phyloP scores from a whole-genome alignment of 1,139 yeast genomes.

The Zygoascus hellenicus region DNA sequence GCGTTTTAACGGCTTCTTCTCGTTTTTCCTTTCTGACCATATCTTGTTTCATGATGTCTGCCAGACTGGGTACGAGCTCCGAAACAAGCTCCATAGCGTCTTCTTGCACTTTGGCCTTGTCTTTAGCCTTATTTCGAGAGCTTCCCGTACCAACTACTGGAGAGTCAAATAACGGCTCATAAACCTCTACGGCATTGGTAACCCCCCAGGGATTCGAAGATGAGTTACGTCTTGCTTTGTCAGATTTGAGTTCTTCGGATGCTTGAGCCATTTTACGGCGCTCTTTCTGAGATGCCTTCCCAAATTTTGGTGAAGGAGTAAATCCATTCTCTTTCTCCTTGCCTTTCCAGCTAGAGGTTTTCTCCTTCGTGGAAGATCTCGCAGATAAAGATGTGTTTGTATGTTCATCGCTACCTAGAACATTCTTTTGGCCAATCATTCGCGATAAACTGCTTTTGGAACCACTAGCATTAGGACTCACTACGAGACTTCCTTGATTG shows the following conservation, averaged over 20 bases:
- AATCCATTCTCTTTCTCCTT: slow-evolving; percentile 10
- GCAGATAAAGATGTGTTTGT: too few species aligned
- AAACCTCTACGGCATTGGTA: not conserved
- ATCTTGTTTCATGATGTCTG: slow-evolving; percentile 42
- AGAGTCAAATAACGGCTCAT: not conserved
- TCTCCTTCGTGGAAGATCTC: too few species aligned
- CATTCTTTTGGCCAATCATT: too few species aligned
- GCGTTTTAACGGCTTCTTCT: slow-evolving; percentile 37
- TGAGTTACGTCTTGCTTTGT: slow-evolving; percentile 18
- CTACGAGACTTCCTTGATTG: too few species aligned
- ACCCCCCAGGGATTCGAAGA: slow-evolving; percentile 4
- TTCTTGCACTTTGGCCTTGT: not conserved
- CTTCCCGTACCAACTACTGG: not conserved
- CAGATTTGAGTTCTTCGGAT: slow-evolving; percentile 2
- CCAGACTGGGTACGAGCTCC: slow-evolving; percentile 17
- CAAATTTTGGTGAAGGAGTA: not conserved
- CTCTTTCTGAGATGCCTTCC: slow-evolving; percentile 47
- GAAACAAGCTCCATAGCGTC: not conserved
- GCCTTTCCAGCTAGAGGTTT: not conserved
- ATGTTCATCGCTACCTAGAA: too few species aligned
- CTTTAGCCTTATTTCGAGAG: not conserved
- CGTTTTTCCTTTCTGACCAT: slow-evolving; percentile 39
- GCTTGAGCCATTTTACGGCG: slow-evolving; percentile 35
- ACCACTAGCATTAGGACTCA: too few species aligned
- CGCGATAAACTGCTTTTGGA: too few species aligned